Evolutionary conservation across 148 eudicot species (phyloP).

Genomic region (Rheum nobile): DNA sequence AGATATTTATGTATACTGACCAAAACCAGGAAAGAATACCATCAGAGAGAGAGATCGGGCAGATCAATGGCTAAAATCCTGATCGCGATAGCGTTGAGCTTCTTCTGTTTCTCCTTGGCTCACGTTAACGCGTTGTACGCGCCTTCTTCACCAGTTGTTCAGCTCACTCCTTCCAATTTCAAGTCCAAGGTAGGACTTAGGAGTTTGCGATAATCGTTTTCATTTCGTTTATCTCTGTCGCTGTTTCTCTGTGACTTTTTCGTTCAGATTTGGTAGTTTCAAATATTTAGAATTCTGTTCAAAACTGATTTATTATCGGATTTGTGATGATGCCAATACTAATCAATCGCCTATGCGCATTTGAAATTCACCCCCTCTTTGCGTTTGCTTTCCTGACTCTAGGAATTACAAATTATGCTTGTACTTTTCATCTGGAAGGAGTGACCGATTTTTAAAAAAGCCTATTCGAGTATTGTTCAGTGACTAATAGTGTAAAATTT

Average conservation of each 20-base stretch:
- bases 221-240: not conserved
- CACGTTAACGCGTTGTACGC: conserved; percentile 3
- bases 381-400: not conserved
- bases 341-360: not conserved
- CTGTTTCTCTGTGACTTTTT: not conserved
- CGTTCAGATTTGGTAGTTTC: not conserved
- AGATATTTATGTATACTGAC: not conserved
- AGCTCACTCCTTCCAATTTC: conserved; percentile 9
- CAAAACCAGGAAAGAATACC: not conserved
- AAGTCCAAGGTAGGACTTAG: conserved; percentile 8
- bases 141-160: conserved; percentile 5
- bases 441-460: too few relatives aligned
- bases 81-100: not conserved
- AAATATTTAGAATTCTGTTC: not conserved
- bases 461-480: too few relatives aligned
- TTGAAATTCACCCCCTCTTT: not conserved
- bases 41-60: not conserved
- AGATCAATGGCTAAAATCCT: conserved; percentile 1
- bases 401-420: not conserved
- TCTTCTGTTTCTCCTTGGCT: not conserved
- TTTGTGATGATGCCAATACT: not conserved
- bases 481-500: too few relatives aligned
- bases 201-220: not conserved
- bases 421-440: too few relatives aligned
- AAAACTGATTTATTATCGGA: not conserved